phyloP scores from a whole-genome alignment of 768 basidiomycete genomes.

The Calocybe gangraenosa region DNA sequence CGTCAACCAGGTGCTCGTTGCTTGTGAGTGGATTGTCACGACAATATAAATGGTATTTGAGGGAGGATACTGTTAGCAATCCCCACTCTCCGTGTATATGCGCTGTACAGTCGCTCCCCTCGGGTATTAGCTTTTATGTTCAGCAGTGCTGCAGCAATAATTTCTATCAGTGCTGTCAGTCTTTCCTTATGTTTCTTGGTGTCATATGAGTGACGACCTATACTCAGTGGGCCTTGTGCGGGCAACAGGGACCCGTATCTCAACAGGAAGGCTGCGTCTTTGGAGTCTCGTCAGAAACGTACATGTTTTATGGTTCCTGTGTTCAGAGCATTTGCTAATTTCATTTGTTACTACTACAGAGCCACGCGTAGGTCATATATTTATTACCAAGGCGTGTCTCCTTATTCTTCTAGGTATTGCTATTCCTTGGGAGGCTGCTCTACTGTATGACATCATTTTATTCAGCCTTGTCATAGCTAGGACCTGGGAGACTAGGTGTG shows the following conservation, averaged over 20 bases:
- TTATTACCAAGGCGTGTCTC: neutral
- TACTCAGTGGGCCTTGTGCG: conserved; percentile 38
- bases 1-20: conserved; percentile 40
- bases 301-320: conserved; percentile 8
- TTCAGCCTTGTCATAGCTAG: conserved; percentile 43
- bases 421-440: conserved; percentile 46
- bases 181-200: neutral
- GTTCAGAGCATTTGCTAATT: no score
- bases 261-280: conserved; percentile 31
- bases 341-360: conserved; percentile 10
- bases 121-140: conserved; percentile 32
- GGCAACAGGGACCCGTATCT: conserved; percentile 24
- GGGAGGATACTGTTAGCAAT: conserved; percentile 25
- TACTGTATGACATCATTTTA: conserved; percentile 46
- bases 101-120: conserved; percentile 40
- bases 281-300: conserved; percentile 27
- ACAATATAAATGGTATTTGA: neutral
- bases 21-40: conserved; percentile 29
- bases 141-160: conserved; percentile 25
- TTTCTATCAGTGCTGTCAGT: conserved; percentile 31
- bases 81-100: conserved; percentile 44
- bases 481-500: conserved; percentile 32
- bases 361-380: conserved; percentile 13
- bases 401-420: conserved; percentile 23
- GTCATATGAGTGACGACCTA: neutral